Evolutionary conservation across 2,329 filamentous ascomycete species (phyloP), one percentile per base, ranked within the genome.

Genomic region (Penicillium psychrosexuale): DNA sequence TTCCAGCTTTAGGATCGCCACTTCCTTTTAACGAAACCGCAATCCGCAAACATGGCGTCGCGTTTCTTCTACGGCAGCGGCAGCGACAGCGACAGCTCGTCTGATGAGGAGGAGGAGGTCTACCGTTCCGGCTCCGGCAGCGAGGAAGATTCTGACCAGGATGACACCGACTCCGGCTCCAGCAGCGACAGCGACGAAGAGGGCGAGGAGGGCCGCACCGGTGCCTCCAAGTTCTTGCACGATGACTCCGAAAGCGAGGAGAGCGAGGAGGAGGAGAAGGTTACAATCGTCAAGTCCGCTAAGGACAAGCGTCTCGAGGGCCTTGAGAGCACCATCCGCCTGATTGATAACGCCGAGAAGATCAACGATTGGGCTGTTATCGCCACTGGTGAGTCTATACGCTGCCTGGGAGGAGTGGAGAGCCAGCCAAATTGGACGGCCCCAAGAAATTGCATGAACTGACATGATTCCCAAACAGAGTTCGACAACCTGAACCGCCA

Each of bases 251-350:
- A 94, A 47, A 90, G 87, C 68, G 89, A 92, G 62, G 87, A 91
- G 54, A 85, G 82, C 68, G 92, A 91, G 72, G 92, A 94, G 62
- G 90, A 94, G 62, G 93, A 97, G 62, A 84, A 85, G 63, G 85
- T 87, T 62, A 90, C 88, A 68, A 85, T 94, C 67, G 89, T 97
- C 70, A 97, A 96, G 84, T 97, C 91, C 76, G 92, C 93, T 69
- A 97, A 97, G 79, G 91, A 97, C 81, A 99, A 99, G 84, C 86
- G 94, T 60, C 82, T 91, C 64, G 93, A 97, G 71, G 95, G 97
- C 77, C 82, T 99, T 58, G 93, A 99, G 75, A 84, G 85, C 57
- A 96, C 87, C 40, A 89, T 97, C 69, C 88, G 89, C 75, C 79
- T 89, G 70, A 97, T 99, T 70, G 92, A 97, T 73, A 99, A 99